Percentiles rank a stretch among this genome's conserved stretches.
Conservation (phyloP, 176 grass and related monocot species). For the Microstegium vimineum region DNA sequence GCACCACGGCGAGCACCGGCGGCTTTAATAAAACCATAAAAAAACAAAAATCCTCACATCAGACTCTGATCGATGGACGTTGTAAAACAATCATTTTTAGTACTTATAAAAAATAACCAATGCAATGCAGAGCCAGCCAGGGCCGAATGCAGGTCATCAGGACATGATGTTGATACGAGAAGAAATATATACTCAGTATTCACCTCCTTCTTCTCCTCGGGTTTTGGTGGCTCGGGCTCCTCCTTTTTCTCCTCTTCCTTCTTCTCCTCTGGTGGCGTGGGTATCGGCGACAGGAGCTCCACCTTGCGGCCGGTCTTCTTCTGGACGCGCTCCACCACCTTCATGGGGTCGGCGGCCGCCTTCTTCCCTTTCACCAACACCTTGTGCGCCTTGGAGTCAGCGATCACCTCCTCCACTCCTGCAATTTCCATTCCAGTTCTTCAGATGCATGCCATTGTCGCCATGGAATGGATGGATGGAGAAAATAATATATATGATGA, state of each 20-base stretch:
- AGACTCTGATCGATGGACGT: constrained; percentile 9
- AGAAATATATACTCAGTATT: too few species aligned
- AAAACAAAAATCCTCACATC: background rate
- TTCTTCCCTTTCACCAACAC: constrained; percentile 97
- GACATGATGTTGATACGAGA: too few species aligned
- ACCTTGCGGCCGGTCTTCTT: constrained; percentile 91
- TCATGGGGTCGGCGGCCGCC: constrained; percentile 73
- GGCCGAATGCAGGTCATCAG: background rate
- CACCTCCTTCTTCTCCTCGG: constrained; percentile 57
- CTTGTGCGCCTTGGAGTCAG: constrained; percentile 65
- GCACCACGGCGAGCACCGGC: constrained; percentile 51
- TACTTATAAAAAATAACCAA: background rate
- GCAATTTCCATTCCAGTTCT: background rate
- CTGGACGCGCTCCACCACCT: constrained; percentile 85
- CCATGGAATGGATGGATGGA: too few species aligned
- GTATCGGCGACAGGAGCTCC: constrained; percentile 69
- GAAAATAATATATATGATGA: too few species aligned
- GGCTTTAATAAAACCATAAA: constrained; percentile 39
- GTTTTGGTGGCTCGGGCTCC: constrained; percentile 33
- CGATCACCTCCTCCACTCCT: constrained; percentile 83
- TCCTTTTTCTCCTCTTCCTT: constrained; percentile 62
- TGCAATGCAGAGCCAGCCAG: background rate
- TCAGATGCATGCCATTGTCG: background rate
- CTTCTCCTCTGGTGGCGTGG: constrained; percentile 44
- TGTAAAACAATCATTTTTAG: background rate